Conservation (phyloP, 345 rosid species). For the Reutealis trisperma region DNA sequence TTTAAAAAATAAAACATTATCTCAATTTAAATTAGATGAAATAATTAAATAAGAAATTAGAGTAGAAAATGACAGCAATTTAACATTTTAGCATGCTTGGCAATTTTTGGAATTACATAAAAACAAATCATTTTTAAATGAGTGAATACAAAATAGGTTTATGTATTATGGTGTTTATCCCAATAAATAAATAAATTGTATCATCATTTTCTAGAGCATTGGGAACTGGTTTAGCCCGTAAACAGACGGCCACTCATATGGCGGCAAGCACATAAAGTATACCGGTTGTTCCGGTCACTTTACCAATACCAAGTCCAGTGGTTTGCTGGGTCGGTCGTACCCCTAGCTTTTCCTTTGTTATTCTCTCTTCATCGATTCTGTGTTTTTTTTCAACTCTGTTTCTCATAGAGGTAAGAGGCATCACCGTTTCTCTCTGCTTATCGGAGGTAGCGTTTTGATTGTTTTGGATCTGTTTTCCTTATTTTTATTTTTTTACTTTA, state of each 20-base stretch:
- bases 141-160: too few species aligned
- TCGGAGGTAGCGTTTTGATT: constrained; percentile 25
- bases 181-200: background rate
- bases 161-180: background rate
- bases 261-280: constrained; percentile 23
- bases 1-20: too few species aligned
- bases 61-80: too few species aligned
- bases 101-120: too few species aligned
- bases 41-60: too few species aligned
- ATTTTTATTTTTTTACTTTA: background rate
- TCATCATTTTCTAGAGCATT: constrained; percentile 2
- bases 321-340: constrained; percentile 24
- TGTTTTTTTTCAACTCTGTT: constrained; percentile 18
- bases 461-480: constrained; percentile 1
- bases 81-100: too few species aligned
- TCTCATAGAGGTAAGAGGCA: constrained; percentile 24
- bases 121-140: too few species aligned
- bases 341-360: background rate
- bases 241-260: constrained; percentile 5
- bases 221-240: constrained; percentile 52
- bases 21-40: too few species aligned
- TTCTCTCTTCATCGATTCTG: constrained; percentile 4
- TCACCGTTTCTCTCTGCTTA: constrained; percentile 15
- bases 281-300: constrained; percentile 48
- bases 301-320: constrained; percentile 12